Evolutionary conservation across 1,284 basidiomycete species (phyloP), one percentile per base, ranked within the genome.

Genomic region (Trametes hirsuta): DNA sequence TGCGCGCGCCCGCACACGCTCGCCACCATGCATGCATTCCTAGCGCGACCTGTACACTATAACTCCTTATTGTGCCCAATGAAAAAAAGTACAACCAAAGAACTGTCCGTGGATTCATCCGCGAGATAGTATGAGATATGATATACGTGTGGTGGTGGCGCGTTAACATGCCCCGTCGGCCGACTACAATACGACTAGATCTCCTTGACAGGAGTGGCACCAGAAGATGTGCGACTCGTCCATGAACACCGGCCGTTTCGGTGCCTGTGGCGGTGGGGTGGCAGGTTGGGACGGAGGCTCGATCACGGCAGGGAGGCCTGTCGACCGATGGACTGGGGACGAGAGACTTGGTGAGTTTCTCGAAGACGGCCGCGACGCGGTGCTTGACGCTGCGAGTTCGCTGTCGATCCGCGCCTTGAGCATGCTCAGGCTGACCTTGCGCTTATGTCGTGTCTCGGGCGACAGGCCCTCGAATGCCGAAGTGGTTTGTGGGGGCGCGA

Each of bases 361-460:
- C 22, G 87, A 86, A 5, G 81, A 77, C 49, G 85, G 76, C 18
- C 84, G 84, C 1, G 75, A 68, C 0, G 71, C 66, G 37, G 72
- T 70, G 22, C 68, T 69, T 12, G 75, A 73, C 12, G 79, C 79
- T 15, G 81, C 84, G 14, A 81, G 76, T 72, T 93, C 90, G 71
- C 88, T 87, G 62, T 93, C 91, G 73, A 96, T 95, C 45, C 94
- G 85, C 25, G 92, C 93, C 72, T 94, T 94, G 54, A 96, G 84
- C 85, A 95, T 94, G 69, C 87, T 87, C 61, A 96, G 76, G 72
- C 92, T 94, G 61, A 93, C 86, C 68, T 89, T 86, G 53, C 94
- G 88, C 71, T 94, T 94, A 74, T 95, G 93, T 40, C 86, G 79
- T 35, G 91, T 88, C 71, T 91, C 87, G 0, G 88, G 83, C 1